phyloP scores from a whole-genome alignment of 2,329 filamentous ascomycete genomes.

The Pseudogymnoascus sp. region DNA sequence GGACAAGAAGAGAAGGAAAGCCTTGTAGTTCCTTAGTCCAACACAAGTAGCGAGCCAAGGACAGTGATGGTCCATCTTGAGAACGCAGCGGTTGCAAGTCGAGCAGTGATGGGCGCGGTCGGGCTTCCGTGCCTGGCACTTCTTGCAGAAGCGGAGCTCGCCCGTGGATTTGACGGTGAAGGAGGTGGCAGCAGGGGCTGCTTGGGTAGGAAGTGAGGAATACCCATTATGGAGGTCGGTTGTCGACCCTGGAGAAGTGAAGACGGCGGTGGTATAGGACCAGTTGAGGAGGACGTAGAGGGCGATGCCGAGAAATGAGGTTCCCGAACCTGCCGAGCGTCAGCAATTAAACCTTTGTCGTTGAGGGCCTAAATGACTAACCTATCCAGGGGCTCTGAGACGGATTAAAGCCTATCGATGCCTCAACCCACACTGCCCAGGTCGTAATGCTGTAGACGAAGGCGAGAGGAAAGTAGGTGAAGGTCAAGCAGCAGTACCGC shows the following conservation, averaged over 20 bases:
- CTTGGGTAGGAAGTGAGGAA: slow-evolving; percentile 69
- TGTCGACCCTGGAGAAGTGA: slow-evolving; percentile 75
- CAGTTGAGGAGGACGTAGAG: slow-evolving; percentile 76
- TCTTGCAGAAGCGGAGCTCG: slow-evolving; percentile 86
- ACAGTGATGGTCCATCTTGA: slow-evolving; percentile 99
- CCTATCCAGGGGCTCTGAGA: slow-evolving; percentile 48
- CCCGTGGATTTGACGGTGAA: slow-evolving; percentile 92
- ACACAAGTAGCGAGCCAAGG: slow-evolving; percentile 96
- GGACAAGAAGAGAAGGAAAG: slow-evolving; percentile 83
- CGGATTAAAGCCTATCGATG: slow-evolving; percentile 56
- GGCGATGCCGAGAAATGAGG: slow-evolving; percentile 55
- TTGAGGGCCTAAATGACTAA: slow-evolving; percentile 29
- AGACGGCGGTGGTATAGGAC: slow-evolving; percentile 88
- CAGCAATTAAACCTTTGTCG: slow-evolving; percentile 18
- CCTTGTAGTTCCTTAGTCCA: slow-evolving; percentile 88
- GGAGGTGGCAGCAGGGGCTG: slow-evolving; percentile 52
- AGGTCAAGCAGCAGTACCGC: slow-evolving; percentile 70
- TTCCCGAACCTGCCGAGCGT: slow-evolving; percentile 37
- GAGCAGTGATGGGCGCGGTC: slow-evolving; percentile 96
- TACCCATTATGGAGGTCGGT: slow-evolving; percentile 57
- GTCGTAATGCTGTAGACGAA: slow-evolving; percentile 88
- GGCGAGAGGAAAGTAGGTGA: slow-evolving; percentile 74
- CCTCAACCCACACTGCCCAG: slow-evolving; percentile 86
- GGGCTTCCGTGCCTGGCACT: slow-evolving; percentile 89
- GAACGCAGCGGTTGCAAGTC: slow-evolving; percentile 82